Base-by-base conservation (phyloP, 2,329 filamentous ascomycete species). In the Scorias spongiosa region DNA sequence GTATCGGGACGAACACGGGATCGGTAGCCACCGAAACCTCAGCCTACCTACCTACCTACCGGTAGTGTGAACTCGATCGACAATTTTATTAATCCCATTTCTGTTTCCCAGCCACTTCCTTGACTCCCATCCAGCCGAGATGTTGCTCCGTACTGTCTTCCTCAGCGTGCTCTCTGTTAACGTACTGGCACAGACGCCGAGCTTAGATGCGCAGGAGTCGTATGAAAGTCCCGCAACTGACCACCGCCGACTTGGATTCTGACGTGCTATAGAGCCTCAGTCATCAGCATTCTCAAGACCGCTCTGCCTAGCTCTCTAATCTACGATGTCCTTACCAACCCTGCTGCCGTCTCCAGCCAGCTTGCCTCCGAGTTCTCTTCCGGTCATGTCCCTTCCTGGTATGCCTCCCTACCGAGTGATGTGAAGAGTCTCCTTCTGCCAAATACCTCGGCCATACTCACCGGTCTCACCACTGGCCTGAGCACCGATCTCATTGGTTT, bases 381-480 rank as follows among this genome's bases (percentile, higher is more conserved):
- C 29, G 64, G 66, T 52, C 54, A 59, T 28, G 64, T 63, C 14
- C 66, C 68, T 14, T 47, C 55, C 2, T 70, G 68, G 68, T 70
- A 66, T 57, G 53, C 59, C 8, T 59, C 62, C 8, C 62, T 70
- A 2, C 68, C 68, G 6, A 52, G 59, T 39, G 64, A 66, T 44
- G 60, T 71, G 40, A 61, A 70, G 58, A 63, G 55, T 39, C 63
- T 63, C 47, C 57, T 70, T 39, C 53, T 66, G 20, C 51, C 60
- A 17, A 43, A 49, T 29, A 41, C 51, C 2, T 45, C 53, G 26
- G 45, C 51, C 14, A 56, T 54, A 45, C 49, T 49, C 9, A 51
- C 49, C 2, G 47, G 48, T 43, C 48, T 53, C 40, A 47, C 47
- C 48, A 36, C 45, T 28, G 32, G 46, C 32, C 48, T 53, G 40